Evolutionary conservation across 2,329 filamentous ascomycete species (phyloP), one percentile per base, ranked within the genome.

Genomic region (Fusarium sp.): DNA sequence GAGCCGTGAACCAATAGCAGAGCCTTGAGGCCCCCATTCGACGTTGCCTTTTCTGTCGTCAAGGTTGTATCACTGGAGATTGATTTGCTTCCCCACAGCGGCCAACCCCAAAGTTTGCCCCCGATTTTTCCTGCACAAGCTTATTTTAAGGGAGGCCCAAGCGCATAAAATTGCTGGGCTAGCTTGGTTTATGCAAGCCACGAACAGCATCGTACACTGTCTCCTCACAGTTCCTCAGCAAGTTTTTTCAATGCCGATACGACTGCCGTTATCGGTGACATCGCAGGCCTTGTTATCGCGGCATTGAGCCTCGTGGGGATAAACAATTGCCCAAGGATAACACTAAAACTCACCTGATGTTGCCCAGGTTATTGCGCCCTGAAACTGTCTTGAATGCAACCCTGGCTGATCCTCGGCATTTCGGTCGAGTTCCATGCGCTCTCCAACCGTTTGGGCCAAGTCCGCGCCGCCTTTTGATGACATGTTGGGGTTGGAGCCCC

Each of bases 401-500:
- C 58, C 48, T 61, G 36, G 58, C 18, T 56, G 20, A 42, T 60
- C 26, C 31, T 69, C 66, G 66, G 66, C 48, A 41, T 63, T 12
- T 69, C 66, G 66, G 66, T 39, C 42, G 18, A 69, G 20, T 26
- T 69, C 5, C 26, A 36, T 18, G 57, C 66, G 57, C 44, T 49
- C 54, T 63, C 55, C 66, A 69, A 69, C 45, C 22, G 12, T 38
- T 33, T 47, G 28, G 33, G 44, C 18, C 51, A 64, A 48, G 44
- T 62, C 26, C 18, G 49, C 26, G 49, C 28, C 51, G 35, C 51
- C 20, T 28, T 41, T 28, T n/a, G 14, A n/a, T 38, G 17, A 26
- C 51, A 63, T 38, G 14, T 70, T 70, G 66, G 66, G 67, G 67
- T 70, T 59, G 35, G 8, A 49, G 26, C 65, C 67, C 67, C 67